Conservation (phyloP, 2,329 filamentous ascomycete genomes). For the Akanthomyces lecanii region DNA sequence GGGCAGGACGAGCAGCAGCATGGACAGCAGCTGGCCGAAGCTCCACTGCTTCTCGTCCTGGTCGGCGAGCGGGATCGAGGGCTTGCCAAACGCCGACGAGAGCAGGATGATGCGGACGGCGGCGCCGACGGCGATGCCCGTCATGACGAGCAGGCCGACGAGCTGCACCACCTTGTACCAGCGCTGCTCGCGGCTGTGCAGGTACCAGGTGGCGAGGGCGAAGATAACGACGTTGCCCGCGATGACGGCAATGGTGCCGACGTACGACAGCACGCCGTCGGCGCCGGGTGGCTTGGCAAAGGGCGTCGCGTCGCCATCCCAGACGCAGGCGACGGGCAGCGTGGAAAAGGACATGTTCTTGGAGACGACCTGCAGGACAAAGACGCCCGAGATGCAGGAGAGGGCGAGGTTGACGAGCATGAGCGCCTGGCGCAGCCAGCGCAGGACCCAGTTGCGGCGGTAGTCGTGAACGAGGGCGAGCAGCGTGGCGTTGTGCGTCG, state of each 20-base stretch:
- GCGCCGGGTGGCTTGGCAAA: constrained; percentile 29
- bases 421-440: constrained; percentile 61
- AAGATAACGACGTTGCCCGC: constrained; percentile 57
- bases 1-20: constrained; percentile 57
- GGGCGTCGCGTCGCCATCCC: constrained; percentile 37
- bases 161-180: constrained; percentile 54
- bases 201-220: constrained; percentile 57
- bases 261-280: constrained; percentile 42
- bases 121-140: constrained; percentile 54
- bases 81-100: constrained; percentile 56
- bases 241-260: constrained; percentile 59
- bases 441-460: constrained; percentile 61
- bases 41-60: constrained; percentile 54
- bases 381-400: constrained; percentile 52
- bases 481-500: constrained; percentile 61
- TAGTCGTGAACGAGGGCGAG: constrained; percentile 64
- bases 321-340: constrained; percentile 59
- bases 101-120: constrained; percentile 53
- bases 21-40: constrained; percentile 58
- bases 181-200: constrained; percentile 51
- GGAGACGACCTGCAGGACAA: constrained; percentile 52
- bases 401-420: constrained; percentile 63
- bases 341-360: constrained; percentile 47
- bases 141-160: constrained; percentile 51
- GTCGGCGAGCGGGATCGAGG: constrained; percentile 48